phyloP scores from a whole-genome alignment of 2,329 filamentous ascomycete species.

The Trichocomaceae sp. region DNA sequence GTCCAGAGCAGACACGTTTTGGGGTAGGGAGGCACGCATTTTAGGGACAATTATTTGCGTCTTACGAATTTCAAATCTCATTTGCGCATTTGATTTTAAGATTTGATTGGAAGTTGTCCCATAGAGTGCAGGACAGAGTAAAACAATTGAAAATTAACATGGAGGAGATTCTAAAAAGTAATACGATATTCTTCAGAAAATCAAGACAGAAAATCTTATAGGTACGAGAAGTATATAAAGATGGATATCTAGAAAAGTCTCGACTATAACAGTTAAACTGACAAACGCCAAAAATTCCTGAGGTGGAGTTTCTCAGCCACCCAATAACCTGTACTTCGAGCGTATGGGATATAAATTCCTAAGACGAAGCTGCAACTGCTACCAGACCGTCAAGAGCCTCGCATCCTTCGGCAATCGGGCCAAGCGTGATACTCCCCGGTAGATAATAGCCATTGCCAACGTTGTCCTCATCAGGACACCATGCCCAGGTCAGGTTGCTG shows the following conservation, averaged over 20 bases:
- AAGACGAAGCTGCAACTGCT: neutral
- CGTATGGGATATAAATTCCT: neutral
- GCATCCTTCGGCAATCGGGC: constrained; percentile 1
- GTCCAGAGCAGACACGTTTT: neutral
- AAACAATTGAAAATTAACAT: neutral
- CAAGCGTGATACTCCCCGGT: constrained; percentile 9
- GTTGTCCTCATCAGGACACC: constrained; percentile 8
- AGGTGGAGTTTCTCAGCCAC: too few relatives aligned
- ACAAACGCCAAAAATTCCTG: neutral
- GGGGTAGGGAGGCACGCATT: neutral
- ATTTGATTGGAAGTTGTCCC: neutral
- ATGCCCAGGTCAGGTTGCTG: constrained; percentile 23
- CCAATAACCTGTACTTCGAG: neutral
- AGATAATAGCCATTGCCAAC: constrained; percentile 8
- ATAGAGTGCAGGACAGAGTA: neutral
- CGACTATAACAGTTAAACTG: neutral
- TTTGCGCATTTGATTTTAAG: neutral
- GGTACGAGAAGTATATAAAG: too few relatives aligned
- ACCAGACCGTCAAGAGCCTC: neutral
- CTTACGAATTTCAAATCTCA: neutral
- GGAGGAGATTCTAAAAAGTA: neutral
- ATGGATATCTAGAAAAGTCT: too few relatives aligned
- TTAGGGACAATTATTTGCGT: neutral
- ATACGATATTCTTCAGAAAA: neutral
- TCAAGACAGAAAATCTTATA: neutral